phyloP scores from a whole-genome alignment of 2,329 filamentous ascomycete genomes.

The Cercospora citrullina region DNA sequence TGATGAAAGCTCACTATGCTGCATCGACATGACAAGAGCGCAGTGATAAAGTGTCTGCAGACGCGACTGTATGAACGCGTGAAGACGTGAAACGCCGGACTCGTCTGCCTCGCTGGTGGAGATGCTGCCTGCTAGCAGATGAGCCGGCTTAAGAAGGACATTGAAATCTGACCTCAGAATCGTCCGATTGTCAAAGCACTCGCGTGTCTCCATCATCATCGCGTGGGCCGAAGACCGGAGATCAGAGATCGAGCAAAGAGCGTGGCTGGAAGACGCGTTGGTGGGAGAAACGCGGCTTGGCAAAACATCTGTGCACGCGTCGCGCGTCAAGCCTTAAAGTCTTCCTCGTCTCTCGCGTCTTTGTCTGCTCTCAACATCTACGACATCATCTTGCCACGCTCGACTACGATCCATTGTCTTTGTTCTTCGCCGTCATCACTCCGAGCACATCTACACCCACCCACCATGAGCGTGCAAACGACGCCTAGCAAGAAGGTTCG shows the following conservation, averaged over 20 bases:
- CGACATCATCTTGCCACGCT: slow-evolving; percentile 19
- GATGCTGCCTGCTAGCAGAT: background rate
- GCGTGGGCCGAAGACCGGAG: slow-evolving; percentile 9
- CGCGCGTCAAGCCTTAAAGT: slow-evolving; percentile 14
- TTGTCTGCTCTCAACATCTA: slow-evolving; percentile 15
- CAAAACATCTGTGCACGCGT: slow-evolving; percentile 12
- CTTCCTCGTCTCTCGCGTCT: slow-evolving; percentile 15
- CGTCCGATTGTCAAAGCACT: slow-evolving; percentile 10
- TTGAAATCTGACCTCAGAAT: slow-evolving; percentile 1
- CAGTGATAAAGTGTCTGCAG: background rate
- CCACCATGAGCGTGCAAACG: slow-evolving; percentile 62
- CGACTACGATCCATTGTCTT: slow-evolving; percentile 18
- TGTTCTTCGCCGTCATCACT: slow-evolving; percentile 12
- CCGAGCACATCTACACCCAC: slow-evolving; percentile 23
- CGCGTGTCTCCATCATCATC: background rate
- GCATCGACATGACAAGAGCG: background rate
- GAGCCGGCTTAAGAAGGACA: background rate
- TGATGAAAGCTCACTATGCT: background rate
- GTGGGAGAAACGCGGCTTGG: slow-evolving; percentile 9
- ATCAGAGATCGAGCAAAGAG: slow-evolving; percentile 2
- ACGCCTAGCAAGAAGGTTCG: slow-evolving; percentile 73
- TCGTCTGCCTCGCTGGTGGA: slow-evolving; percentile 1
- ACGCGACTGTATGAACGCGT: background rate
- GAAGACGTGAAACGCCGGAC: background rate
- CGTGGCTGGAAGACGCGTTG: slow-evolving; percentile 18